phyloP scores from a whole-genome alignment of 2,329 filamentous ascomycete genomes.

The Hypoxylon sp. region DNA sequence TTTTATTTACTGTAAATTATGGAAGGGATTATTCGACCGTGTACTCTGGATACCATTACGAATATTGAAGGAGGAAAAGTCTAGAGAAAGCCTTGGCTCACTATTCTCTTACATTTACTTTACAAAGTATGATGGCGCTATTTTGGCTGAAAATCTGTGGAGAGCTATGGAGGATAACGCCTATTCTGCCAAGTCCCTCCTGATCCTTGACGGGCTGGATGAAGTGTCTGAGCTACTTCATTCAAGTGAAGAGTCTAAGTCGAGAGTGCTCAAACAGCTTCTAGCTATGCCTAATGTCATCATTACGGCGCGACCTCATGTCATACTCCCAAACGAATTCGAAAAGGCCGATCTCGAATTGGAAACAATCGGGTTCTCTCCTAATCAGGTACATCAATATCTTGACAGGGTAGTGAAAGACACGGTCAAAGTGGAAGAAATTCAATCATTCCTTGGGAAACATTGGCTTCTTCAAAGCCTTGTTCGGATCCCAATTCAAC shows the following conservation, averaged over 20 bases:
- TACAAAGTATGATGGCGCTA: accelerated
- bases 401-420: not conserved
- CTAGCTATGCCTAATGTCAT: not conserved
- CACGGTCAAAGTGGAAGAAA: not conserved
- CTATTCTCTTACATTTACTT: not conserved
- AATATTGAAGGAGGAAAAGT: not conserved
- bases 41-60: constrained; percentile 3
- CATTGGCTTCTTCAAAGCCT: not conserved
- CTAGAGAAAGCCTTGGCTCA: not conserved
- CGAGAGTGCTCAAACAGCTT: not conserved
- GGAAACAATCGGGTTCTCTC: constrained; percentile 1
- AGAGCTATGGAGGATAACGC: not conserved
- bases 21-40: not conserved
- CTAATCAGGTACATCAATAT: not conserved
- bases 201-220: constrained; percentile 1
- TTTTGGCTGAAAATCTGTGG: too few species aligned
- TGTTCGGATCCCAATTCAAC: constrained; percentile 8
- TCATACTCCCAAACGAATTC: not conserved
- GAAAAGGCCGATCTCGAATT: not conserved
- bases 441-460: not conserved
- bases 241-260: not conserved
- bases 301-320: not conserved
- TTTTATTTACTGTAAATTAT: not conserved
- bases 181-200: not conserved
- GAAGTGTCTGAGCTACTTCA: not conserved